Evolutionary conservation across 805 yeast species (phyloP).

Genomic region (Peterozyma toletana): DNA sequence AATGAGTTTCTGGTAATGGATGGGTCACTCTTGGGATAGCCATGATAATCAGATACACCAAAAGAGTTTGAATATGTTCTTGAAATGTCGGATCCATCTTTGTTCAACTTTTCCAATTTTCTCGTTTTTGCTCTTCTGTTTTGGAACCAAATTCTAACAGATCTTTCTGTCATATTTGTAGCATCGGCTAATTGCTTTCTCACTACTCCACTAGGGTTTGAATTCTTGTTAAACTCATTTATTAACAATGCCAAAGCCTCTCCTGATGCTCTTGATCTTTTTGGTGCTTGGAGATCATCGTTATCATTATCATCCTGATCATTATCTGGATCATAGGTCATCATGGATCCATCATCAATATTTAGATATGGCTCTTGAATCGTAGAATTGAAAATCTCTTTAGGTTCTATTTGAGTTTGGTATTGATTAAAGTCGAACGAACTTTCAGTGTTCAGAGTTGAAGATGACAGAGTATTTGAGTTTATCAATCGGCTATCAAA

Average conservation of each 20-base stretch:
- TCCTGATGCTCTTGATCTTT: constrained; percentile 39
- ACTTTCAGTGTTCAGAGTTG: constrained; percentile 1
- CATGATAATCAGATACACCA: constrained; percentile 10
- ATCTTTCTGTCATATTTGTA: constrained; percentile 80
- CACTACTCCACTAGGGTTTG: constrained; percentile 68
- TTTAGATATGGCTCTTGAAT: too few relatives aligned
- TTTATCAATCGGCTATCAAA: too few relatives aligned
- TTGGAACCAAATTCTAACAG: constrained; percentile 91
- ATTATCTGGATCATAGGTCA: not conserved
- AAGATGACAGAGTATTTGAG: too few relatives aligned
- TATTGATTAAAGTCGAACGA: constrained; percentile 4
- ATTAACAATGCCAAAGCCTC: constrained; percentile 66
- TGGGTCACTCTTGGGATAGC: constrained; percentile 12
- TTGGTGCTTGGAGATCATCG: constrained; percentile 9
- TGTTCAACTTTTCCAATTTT: constrained; percentile 48
- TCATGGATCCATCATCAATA: not conserved
- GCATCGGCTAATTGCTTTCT: constrained; percentile 62
- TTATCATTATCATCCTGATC: not conserved
- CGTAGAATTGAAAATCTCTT: too few relatives aligned
- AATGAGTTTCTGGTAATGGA: constrained; percentile 23
- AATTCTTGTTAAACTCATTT: constrained; percentile 61
- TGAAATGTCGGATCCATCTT: constrained; percentile 13
- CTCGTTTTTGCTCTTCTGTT: constrained; percentile 76
- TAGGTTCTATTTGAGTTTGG: not conserved
- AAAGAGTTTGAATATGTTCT: constrained; percentile 10